Evolutionary conservation across 371 early-diverging fungal genomes (phyloP), one percentile per base, ranked within the genome.

Genomic region (Zancudomyces culisetae): DNA sequence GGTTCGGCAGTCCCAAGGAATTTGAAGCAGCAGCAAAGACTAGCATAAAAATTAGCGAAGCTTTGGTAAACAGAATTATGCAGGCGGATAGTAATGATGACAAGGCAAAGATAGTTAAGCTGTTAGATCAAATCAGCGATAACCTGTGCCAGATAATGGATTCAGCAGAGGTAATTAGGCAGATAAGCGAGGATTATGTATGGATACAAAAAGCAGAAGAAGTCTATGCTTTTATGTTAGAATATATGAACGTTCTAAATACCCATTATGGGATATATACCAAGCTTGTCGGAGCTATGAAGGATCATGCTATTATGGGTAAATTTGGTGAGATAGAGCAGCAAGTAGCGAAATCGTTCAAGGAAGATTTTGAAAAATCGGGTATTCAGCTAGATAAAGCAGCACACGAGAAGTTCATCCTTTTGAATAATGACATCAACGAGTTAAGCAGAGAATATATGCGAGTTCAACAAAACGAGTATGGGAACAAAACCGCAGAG

Each of bases 351-450:
- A 57, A 75, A 26, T 78, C 89, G 15, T 87, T 96, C 52, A 52
- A 88, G 47, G 59, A 76, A 4, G 97, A 96, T 58, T 96, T 96
- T 60, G 90, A 93, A 71, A 84, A 88, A 57, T 85, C 88, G 0
- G 95, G 97, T 4, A 87, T 95, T 51, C 87, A 90, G 60, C 68
- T 96, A 55, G 71, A 82, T 22, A 70, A 69, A 8, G 56, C 60
- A 6, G 70, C 79, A 22, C 79, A 89, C 2, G 62, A 69, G 1
- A 65, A 76, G 41, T 90, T 88, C 72, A 89, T 94, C 0, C 63
- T 66, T 15, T 62, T 95, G 3, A 83, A 88, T 29, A 83, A 90
- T 60, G 66, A 69, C 20, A 89, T 95, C 47, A 80, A 83, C 41
- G 74, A 74, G 6, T 60, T 85, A 1, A 87, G 87, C 12, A 77